These are phyloP conservation scores for Stagonosporopsis cucurbitacearum DNA, from an alignment of 2,329 filamentous ascomycete species.

Conservation along the genomic window DNA sequence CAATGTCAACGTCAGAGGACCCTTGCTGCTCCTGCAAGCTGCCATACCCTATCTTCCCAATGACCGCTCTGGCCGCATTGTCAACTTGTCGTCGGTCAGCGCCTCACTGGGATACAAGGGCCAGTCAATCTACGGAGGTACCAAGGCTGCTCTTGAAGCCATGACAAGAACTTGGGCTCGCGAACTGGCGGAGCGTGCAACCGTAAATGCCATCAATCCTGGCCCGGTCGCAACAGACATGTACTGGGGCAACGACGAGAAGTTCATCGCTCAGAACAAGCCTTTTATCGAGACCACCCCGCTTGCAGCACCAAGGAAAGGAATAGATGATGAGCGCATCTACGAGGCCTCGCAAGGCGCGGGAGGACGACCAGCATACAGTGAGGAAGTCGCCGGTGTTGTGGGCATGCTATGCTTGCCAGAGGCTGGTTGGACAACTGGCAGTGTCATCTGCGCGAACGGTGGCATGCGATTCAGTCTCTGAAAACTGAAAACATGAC, in stretches of 20 bases:
- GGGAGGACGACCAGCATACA: conserved; percentile 66
- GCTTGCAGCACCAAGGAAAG: conserved; percentile 65
- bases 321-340: conserved; percentile 67
- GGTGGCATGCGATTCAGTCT: conserved; percentile 67
- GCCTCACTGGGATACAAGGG: conserved; percentile 63
- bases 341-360: conserved; percentile 49
- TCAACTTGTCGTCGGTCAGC: conserved; percentile 67
- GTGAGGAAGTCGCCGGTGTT: conserved; percentile 74
- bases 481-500: conserved; percentile 16
- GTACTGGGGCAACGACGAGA: conserved; percentile 63
- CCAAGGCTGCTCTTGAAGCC: conserved; percentile 70
- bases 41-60: conserved; percentile 71
- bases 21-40: conserved; percentile 78
- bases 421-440: conserved; percentile 79
- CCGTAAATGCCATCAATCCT: conserved; percentile 71
- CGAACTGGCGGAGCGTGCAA: conserved; percentile 66
- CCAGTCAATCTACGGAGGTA: conserved; percentile 69
- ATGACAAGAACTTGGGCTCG: conserved; percentile 74
- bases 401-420: conserved; percentile 76
- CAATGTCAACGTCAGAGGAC: conserved; percentile 81
- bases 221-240: conserved; percentile 69
- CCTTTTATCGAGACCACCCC: conserved; percentile 70
- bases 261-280: conserved; percentile 65
- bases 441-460: conserved; percentile 80
- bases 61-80: conserved; percentile 70